Evolutionary conservation across 148 eudicot genomes (phyloP), one percentile per base, ranked within the genome.

Genomic region (Agrostemma githago): DNA sequence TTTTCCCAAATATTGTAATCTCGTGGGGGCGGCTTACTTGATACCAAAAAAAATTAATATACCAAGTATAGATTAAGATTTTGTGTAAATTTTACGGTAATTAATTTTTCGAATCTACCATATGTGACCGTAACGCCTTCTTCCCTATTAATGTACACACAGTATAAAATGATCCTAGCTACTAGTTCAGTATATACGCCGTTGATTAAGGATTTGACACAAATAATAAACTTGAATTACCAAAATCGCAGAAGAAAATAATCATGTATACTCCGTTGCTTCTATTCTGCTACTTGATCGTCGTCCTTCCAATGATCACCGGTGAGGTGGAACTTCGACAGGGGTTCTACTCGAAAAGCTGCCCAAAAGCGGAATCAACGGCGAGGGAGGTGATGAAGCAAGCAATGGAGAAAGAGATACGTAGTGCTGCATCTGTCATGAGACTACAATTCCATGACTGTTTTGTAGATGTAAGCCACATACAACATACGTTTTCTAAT

Each of bases 371-470:
- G 2, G 98, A 94, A 69, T 56, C 67, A 0, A 78, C 82, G 1
- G 97, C 88, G 16, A 74, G 89, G 10, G 81, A 77, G 11, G 84
- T 85, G 15, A 74, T 91, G 69, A 74, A 67, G 74, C 75, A 78
- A 20, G 86, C 96, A 80, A 91, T 94, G 97, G 67, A 51, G 9
- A 84, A 82, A 73, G 98, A 94, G 63, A 73, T 78, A 12, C 82
- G 98, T 54, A 87, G 82, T 66, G 92, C 62, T 2, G 97, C 98
- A 17, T 94, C 98, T 3, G 97, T 94, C 40, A 94, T 94, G 98
- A 87, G 98, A 12, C 77, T 94, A 37, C 98, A 94, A 67, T 94
- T 94, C 70, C 98, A 94, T 75, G 98, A 94, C 75, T 94, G 98
- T 80, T 87, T 94, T 58, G 98, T 94, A 4, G 86, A 91, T 80